A percentile compares a stretch with the other conserved stretches of the same genome.
phyloP scores from a whole-genome alignment of 768 basidiomycete genomes.

The Dendrothele bispora region DNA sequence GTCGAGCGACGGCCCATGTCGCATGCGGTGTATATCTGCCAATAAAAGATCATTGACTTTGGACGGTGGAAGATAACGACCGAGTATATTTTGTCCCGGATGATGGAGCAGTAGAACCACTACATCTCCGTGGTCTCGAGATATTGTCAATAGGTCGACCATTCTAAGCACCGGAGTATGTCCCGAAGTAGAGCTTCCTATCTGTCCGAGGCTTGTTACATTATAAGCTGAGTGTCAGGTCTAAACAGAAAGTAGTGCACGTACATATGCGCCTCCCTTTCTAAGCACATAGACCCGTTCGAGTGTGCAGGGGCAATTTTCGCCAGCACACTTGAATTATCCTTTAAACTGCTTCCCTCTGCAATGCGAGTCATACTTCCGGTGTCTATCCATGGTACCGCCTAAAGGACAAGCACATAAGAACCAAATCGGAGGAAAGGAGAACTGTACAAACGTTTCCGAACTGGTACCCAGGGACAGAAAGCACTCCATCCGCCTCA shows the following conservation, averaged over 20 bases:
- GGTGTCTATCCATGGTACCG: slow-evolving; percentile 67
- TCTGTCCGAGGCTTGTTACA: slow-evolving; percentile 43
- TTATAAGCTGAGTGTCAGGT: neutral
- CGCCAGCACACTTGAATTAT: slow-evolving; percentile 65
- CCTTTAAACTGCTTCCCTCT: slow-evolving; percentile 69
- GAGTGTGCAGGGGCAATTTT: slow-evolving; percentile 75
- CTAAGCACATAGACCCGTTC: slow-evolving; percentile 70
- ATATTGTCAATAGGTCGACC: slow-evolving; percentile 67
- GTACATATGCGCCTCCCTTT: slow-evolving; percentile 73
- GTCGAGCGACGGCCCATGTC: slow-evolving; percentile 44
- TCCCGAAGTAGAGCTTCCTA: slow-evolving; percentile 50
- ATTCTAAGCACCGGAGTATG: slow-evolving; percentile 54
- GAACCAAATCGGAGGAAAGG: slow-evolving; percentile 2
- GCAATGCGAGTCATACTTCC: slow-evolving; percentile 70
- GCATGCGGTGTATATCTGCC: slow-evolving; percentile 47
- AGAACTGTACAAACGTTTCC: slow-evolving; percentile 54
- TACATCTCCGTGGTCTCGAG: slow-evolving; percentile 63
- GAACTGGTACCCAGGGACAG: slow-evolving; percentile 72
- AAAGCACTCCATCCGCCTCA: slow-evolving; percentile 46
- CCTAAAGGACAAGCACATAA: slow-evolving; percentile 35
- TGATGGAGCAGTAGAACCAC: slow-evolving; percentile 71
- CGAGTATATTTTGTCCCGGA: slow-evolving; percentile 67
- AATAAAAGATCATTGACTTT: slow-evolving; percentile 69
- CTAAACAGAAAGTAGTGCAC: slow-evolving; percentile 19
- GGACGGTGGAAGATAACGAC: slow-evolving; percentile 66